Conservation (phyloP, 2,329 filamentous ascomycete species). For the Fusarium heterosporum region DNA sequence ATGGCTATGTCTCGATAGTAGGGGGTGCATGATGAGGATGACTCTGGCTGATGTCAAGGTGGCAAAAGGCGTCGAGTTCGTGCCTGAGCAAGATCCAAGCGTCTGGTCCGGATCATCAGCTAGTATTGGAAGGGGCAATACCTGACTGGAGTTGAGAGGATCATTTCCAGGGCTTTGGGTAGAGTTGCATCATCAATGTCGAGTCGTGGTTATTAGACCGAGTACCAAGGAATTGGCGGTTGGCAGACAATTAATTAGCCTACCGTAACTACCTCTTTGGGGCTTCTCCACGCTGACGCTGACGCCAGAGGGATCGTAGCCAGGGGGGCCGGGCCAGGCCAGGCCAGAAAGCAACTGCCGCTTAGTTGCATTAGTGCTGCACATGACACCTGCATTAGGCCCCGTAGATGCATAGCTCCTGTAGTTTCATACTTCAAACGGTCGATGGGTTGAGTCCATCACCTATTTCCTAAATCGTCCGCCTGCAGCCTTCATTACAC, state of each 20-base stretch:
- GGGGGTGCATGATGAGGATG: slow-evolving; percentile 30
- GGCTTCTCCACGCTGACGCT: slow-evolving; percentile 26
- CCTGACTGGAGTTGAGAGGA: background rate
- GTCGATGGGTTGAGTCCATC: slow-evolving; percentile 5
- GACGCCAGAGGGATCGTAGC: slow-evolving; percentile 30
- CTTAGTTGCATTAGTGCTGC: slow-evolving; percentile 39
- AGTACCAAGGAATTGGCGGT: slow-evolving; percentile 1
- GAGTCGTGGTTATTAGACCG: slow-evolving; percentile 1
- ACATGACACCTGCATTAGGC: slow-evolving; percentile 15
- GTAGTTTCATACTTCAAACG: slow-evolving; percentile 39
- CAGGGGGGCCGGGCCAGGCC: slow-evolving; percentile 10
- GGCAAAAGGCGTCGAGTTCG: slow-evolving; percentile 23
- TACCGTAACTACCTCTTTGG: background rate
- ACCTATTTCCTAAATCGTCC: slow-evolving; percentile 46
- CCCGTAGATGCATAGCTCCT: slow-evolving; percentile 24
- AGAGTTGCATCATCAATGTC: slow-evolving; percentile 29
- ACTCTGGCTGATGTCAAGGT: slow-evolving; percentile 30
- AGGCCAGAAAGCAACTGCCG: slow-evolving; percentile 17
- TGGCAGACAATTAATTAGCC: slow-evolving; percentile 1
- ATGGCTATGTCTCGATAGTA: slow-evolving; percentile 3
- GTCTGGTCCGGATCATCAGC: slow-evolving; percentile 4
- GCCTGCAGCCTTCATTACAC: slow-evolving; percentile 42
- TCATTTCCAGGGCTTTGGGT: background rate
- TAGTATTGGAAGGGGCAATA: slow-evolving; percentile 7
- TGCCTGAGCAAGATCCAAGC: slow-evolving; percentile 31